These are phyloP conservation scores for Linum trigynum DNA, from an alignment of 345 rosid genomes.

Conservation along the genomic window DNA sequence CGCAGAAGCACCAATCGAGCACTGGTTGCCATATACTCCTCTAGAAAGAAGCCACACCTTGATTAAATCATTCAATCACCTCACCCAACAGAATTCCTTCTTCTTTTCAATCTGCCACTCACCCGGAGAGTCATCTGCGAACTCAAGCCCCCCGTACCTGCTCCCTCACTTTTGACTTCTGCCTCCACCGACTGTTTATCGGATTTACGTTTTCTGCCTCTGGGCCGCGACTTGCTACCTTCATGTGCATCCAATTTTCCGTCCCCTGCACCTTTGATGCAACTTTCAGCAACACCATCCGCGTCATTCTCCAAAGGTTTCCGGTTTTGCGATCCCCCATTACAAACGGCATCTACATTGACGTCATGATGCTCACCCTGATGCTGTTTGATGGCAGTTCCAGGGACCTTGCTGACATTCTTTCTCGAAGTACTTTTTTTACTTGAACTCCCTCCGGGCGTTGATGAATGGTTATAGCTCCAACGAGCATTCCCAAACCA, in stretches of 20 bases:
- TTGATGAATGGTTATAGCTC: slow-evolving; percentile 40
- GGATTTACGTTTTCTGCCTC: slow-evolving; percentile 11
- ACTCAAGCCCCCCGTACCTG: background rate
- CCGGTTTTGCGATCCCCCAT: slow-evolving; percentile 6
- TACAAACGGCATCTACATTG: slow-evolving; percentile 6
- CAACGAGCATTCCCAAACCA: slow-evolving; percentile 86
- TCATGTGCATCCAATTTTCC: background rate
- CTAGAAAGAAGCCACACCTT: too few relatives aligned
- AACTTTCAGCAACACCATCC: background rate
- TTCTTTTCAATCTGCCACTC: slow-evolving; percentile 7
- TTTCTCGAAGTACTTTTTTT: slow-evolving; percentile 16
- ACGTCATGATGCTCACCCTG: background rate
- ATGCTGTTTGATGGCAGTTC: background rate
- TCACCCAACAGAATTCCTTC: slow-evolving; percentile 8
- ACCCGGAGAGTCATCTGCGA: slow-evolving; percentile 1
- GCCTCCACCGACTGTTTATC: slow-evolving; percentile 1
- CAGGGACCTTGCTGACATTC: slow-evolving; percentile 8
- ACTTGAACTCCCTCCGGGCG: slow-evolving; percentile 14
- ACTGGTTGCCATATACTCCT: too few relatives aligned
- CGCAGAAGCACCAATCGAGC: too few relatives aligned
- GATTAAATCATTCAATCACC: background rate
- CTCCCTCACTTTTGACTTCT: slow-evolving; percentile 4
- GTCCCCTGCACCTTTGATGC: slow-evolving; percentile 1
- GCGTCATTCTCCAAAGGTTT: background rate
- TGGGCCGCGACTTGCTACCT: slow-evolving; percentile 1